Evolutionary conservation across 257 asterid genomes (phyloP).

Genomic region (Solanum clarkiae): DNA sequence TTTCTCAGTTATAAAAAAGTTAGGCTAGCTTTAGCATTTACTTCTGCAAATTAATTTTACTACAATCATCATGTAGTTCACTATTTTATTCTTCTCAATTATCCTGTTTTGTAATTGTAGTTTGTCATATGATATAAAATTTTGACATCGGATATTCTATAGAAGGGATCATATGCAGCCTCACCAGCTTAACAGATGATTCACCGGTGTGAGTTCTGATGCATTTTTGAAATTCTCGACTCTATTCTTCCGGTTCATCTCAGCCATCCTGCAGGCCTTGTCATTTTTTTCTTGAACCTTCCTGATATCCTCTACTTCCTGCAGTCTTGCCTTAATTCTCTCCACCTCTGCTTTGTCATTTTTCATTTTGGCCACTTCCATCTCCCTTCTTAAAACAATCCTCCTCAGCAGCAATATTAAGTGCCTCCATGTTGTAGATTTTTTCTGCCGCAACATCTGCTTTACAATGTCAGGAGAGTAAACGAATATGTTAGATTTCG

Average conservation of each 20-base stretch:
- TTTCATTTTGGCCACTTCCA: conserved; percentile 76
- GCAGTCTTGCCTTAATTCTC: conserved; percentile 56
- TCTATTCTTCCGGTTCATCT: conserved; percentile 82
- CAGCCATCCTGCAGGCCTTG: conserved; percentile 75
- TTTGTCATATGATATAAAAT: no score
- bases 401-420: conserved; percentile 88
- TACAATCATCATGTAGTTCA: no score
- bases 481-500: conserved; percentile 64
- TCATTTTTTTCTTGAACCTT: conserved; percentile 42
- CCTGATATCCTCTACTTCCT: conserved; percentile 63
- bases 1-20: no score
- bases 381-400: conserved; percentile 67
- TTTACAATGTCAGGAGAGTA: conserved; percentile 91
- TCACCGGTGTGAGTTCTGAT: conserved; percentile 52
- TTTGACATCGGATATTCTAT: conserved; percentile 22
- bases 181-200: conserved; percentile 63
- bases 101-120: no score
- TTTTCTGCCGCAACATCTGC: conserved; percentile 92
- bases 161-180: conserved; percentile 91
- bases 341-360: conserved; percentile 64
- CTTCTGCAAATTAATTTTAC: no score
- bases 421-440: conserved; percentile 84
- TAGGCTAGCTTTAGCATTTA: no score
- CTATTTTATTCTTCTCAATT: no score
- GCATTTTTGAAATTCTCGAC: conserved; percentile 88